These are phyloP conservation scores for Wickerhamomyces xylosicus DNA, from an alignment of 805 yeast genomes.

Conservation along the genomic window DNA sequence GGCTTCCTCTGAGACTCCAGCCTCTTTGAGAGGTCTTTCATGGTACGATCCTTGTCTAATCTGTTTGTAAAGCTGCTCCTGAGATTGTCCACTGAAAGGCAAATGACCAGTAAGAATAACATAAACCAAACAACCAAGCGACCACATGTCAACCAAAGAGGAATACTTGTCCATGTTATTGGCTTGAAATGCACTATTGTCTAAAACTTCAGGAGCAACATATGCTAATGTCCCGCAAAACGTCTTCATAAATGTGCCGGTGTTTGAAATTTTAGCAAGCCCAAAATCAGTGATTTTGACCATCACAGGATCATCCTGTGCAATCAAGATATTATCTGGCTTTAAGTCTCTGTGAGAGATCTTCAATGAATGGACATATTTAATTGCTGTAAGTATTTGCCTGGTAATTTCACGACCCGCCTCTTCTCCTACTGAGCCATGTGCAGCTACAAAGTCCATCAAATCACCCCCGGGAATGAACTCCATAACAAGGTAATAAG, in stretches of 20 bases:
- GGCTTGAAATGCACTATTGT: slow-evolving; percentile 24
- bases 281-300: slow-evolving; percentile 97
- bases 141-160: slow-evolving; percentile 93
- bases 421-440: slow-evolving; percentile 86
- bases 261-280: slow-evolving; percentile 80
- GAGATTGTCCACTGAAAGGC: slow-evolving; percentile 92
- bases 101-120: slow-evolving; percentile 87
- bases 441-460: slow-evolving; percentile 93
- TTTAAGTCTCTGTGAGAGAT: slow-evolving; percentile 95
- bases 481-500: slow-evolving; percentile 88
- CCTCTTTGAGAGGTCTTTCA: slow-evolving; percentile 59
- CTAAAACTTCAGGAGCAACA: slow-evolving; percentile 87
- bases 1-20: slow-evolving; percentile 58
- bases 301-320: slow-evolving; percentile 80
- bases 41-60: slow-evolving; percentile 74
- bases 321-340: slow-evolving; percentile 90
- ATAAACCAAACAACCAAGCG: slow-evolving; percentile 87
- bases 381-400: slow-evolving; percentile 76
- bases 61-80: slow-evolving; percentile 69
- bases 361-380: slow-evolving; percentile 80
- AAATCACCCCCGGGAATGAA: slow-evolving; percentile 93
- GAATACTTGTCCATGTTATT: slow-evolving; percentile 43
- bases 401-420: slow-evolving; percentile 79
- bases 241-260: slow-evolving; percentile 82
- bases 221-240: slow-evolving; percentile 97